These are phyloP conservation scores for Candida xiaguanensis DNA, from an alignment of 805 yeast species.

Conservation along the genomic window DNA sequence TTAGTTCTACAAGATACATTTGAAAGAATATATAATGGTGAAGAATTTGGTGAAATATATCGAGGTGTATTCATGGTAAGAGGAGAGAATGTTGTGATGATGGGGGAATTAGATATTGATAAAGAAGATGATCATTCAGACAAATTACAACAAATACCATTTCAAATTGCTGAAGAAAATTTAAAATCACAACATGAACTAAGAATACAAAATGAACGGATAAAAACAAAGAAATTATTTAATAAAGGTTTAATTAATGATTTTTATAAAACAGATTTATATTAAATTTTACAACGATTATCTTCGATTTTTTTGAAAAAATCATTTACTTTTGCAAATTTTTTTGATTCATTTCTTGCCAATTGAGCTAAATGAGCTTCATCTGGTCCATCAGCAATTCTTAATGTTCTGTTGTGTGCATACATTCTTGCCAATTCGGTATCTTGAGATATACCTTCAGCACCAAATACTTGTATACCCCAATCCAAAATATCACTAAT, in stretches of 20 bases:
- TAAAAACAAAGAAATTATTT: constrained; percentile 46
- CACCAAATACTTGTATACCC: constrained; percentile 63
- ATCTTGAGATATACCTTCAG: constrained; percentile 62
- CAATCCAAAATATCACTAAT: constrained; percentile 51
- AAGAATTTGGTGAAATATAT: constrained; percentile 64
- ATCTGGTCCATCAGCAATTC: constrained; percentile 71
- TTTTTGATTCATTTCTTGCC: constrained; percentile 45
- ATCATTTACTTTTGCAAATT: constrained; percentile 31
- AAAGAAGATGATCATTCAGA: constrained; percentile 69
- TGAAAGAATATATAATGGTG: constrained; percentile 70
- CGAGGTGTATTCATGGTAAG: constrained; percentile 85
- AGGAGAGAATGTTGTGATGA: constrained; percentile 92
- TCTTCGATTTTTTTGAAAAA: constrained; percentile 24
- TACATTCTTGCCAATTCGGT: constrained; percentile 54
- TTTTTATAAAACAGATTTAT: constrained; percentile 52
- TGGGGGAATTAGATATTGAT: constrained; percentile 92
- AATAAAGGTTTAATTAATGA: constrained; percentile 56
- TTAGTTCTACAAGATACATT: constrained; percentile 86
- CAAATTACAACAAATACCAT: constrained; percentile 55
- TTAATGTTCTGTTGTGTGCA: constrained; percentile 49
- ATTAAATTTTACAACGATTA: constrained; percentile 17
- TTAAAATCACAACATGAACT: constrained; percentile 25
- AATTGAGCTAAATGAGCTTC: constrained; percentile 60
- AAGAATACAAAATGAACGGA: constrained; percentile 39
- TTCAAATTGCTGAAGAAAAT: constrained; percentile 54